phyloP scores from a whole-genome alignment of 2,329 filamentous ascomycete genomes.

The Elsinoe perseae region DNA sequence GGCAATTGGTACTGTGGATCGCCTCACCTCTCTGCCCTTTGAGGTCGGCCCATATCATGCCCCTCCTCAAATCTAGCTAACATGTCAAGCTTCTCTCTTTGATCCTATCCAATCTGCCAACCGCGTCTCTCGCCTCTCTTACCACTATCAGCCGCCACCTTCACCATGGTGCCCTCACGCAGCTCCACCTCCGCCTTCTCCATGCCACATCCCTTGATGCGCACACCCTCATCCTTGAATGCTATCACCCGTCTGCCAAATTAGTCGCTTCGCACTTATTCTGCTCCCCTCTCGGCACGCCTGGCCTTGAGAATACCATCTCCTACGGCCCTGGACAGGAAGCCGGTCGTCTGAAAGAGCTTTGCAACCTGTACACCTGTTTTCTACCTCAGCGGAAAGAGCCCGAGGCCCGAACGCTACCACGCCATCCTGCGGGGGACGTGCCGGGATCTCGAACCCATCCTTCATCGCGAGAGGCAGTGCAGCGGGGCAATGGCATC shows the following conservation, averaged over 20 bases:
- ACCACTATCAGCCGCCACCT: conserved; percentile 55
- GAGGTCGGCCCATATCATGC: neutral
- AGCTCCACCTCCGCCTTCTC: conserved; percentile 58
- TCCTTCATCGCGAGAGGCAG: conserved; percentile 20
- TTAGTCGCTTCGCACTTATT: conserved; percentile 60
- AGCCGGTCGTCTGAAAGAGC: conserved; percentile 40
- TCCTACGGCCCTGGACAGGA: conserved; percentile 30
- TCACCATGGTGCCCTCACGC: conserved; percentile 53
- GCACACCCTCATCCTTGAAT: conserved; percentile 67
- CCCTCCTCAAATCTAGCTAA: neutral
- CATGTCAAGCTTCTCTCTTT: conserved; percentile 35
- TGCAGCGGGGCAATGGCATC: conserved; percentile 15
- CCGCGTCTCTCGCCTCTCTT: conserved; percentile 43
- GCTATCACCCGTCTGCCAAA: conserved; percentile 64
- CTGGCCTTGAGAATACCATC: conserved; percentile 43
- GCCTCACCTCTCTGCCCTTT: conserved; percentile 15
- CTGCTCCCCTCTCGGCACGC: conserved; percentile 60
- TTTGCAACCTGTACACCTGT: conserved; percentile 57
- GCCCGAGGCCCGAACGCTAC: conserved; percentile 38
- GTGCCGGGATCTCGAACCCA: conserved; percentile 40
- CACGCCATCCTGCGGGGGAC: conserved; percentile 40
- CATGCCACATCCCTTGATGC: conserved; percentile 50
- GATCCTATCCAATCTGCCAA: conserved; percentile 36
- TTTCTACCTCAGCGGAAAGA: conserved; percentile 59
- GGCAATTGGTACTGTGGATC: neutral